Evolutionary conservation across 306 rosid genomes (phyloP), one percentile per base, ranked within the genome.

Genomic region (Fragaria vesca): DNA sequence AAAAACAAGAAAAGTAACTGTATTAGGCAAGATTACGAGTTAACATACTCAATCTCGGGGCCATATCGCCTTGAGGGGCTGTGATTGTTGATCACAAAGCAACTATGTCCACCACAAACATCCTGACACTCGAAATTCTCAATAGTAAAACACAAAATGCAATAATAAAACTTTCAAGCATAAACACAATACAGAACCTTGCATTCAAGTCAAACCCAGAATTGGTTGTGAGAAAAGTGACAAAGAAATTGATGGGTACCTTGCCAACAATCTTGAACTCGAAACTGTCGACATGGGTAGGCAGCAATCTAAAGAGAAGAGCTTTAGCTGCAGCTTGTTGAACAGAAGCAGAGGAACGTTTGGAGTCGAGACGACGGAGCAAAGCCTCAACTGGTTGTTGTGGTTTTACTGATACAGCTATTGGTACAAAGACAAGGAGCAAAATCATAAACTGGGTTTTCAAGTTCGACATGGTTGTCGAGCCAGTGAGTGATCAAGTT

Each of bases 291-390:
- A 83, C 78, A 86, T 92, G 92, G 66, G 87, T 74, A 34, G 98
- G 97, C 84, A 91, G 93, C 75, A 95, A 75, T 76, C 96, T 83
- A 51, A 63, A 72, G 45, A 95, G 88, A 80, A 95, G 77, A 72
- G 76, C 90, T 76, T 72, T 66, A 5, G 96, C 92, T 16, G 97
- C 97, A 8, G 91, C 89, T 80, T 91, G 93, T 86, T 95, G 98
- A 63, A 85, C 90, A 0, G 96, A 86, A 47, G 97, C 87, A 79
- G 87, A 17, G 18, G 85, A 80, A 42, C 91, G 75, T 74, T 89
- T 89, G 66, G 90, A 89, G 66, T 91, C 93, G 86, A 91, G 83
- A 34, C 93, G 93, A 38, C 81, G 87, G 36, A 88, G 86, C 83
- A 95, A 55, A 67, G 92, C 83, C 79, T 83, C 65, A 24, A 95